Base-by-base conservation (phyloP, 352 stramenopile genomes). In the Globisporangium lucens region DNA sequence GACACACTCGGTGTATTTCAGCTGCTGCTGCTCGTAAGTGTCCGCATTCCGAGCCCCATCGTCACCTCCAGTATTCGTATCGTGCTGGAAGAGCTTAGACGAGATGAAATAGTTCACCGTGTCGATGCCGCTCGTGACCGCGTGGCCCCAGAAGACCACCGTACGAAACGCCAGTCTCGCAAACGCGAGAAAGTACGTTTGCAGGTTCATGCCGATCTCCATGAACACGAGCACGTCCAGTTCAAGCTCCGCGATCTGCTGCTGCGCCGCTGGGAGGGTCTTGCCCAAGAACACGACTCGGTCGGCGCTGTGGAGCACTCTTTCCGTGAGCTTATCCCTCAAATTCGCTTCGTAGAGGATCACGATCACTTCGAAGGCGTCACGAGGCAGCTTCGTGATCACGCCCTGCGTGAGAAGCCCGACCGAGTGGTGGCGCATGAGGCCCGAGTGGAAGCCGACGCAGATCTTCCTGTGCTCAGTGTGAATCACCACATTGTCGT, bases 171-270 rank as follows among this genome's bases (percentile, higher is more conserved):
- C 82, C 10, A 92, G 70, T 0, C 66, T 65, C 2, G 75, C 43
- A 49, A 89, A 91, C 22, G 82, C 72, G 12, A 92, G 67, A 56
- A 89, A 92, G 65, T 90, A 90, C 20, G 73, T 77, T 10, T 67
- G 33, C 1, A 57, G 43, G 61, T 91, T 61, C 80, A 90, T 90
- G 22, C 82, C 80, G 65, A 84, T 73, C 72, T 93, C 85, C 3
- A 75, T 79, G 67, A 88, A 90, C 9, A 93, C 73, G 2, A 93
- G 53, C 3, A 93, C 64, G 62, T 93, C 85, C 5, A 93, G 66
- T 36, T 78, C 35, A 4, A 84, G 64, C 46, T 61, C 70, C 0
- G 74, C 73, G 33, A 93, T 53, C 12, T 65, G 61, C 0, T 56
- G 60, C 36, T 80, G 80, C 0, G 77, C 76, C 0, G 51, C 46